phyloP scores from a whole-genome alignment of 2,329 filamentous ascomycete species.

The Monosporascus sp. region DNA sequence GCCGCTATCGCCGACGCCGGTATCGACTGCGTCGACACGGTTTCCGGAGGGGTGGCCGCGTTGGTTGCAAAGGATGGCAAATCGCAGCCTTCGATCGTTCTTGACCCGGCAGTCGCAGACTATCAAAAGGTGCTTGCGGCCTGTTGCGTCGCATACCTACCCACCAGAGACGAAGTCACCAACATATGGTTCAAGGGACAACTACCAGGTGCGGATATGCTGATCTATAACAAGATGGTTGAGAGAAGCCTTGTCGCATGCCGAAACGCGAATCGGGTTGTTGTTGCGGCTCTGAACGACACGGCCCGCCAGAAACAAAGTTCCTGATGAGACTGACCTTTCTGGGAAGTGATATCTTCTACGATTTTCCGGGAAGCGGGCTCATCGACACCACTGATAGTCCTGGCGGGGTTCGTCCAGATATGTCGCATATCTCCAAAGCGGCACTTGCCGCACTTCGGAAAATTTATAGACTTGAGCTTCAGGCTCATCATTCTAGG shows the following conservation, averaged over 20 bases:
- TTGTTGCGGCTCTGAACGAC: conserved; percentile 35
- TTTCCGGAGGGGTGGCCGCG: conserved; percentile 84
- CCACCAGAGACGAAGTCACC: conserved; percentile 82
- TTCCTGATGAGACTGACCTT: conserved; percentile 12
- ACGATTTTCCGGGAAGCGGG: not conserved
- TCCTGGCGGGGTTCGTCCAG: too few relatives aligned
- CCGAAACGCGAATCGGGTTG: conserved; percentile 36
- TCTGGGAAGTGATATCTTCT: not conserved
- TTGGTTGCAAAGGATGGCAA: conserved; percentile 47
- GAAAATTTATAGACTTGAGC: too few relatives aligned
- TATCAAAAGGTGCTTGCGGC: conserved; percentile 73
- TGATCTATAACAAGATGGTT: conserved; percentile 35
- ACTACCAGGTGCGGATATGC: conserved; percentile 38
- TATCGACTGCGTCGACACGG: conserved; percentile 90
- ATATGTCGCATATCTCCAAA: too few relatives aligned
- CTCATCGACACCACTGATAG: not conserved
- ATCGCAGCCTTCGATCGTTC: conserved; percentile 46
- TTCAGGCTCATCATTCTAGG: too few relatives aligned
- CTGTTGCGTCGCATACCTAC: conserved; percentile 86
- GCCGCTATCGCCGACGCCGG: conserved; percentile 91
- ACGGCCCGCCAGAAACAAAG: conserved; percentile 23
- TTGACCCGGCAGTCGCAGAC: conserved; percentile 80
- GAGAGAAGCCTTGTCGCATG: conserved; percentile 37
- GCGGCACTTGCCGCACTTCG: too few relatives aligned
- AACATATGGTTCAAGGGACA: conserved; percentile 89